Percentiles rank a stretch among this genome's conserved stretches.
These are phyloP conservation scores for Mayamaea pseudoterrestris DNA, from an alignment of 108 stramenopile species.

Conservation along the genomic window DNA sequence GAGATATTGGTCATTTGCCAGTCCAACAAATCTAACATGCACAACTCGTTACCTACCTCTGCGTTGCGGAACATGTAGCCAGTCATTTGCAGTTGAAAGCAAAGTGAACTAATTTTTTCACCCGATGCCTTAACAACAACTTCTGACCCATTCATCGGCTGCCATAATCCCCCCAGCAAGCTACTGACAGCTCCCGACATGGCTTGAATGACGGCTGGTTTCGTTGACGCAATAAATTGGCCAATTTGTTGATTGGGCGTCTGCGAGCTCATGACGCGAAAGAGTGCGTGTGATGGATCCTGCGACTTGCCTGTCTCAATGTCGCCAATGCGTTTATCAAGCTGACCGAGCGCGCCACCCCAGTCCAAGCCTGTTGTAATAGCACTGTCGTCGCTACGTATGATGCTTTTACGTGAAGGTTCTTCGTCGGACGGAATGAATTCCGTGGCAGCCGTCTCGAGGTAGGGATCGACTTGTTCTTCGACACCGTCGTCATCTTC, in stretches of 20 bases:
- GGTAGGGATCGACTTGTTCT: slow-evolving; percentile 31
- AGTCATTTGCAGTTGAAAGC: slow-evolving; percentile 85
- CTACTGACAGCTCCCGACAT: slow-evolving; percentile 65
- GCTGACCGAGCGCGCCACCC: slow-evolving; percentile 60
- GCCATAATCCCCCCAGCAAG: slow-evolving; percentile 64
- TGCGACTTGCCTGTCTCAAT: slow-evolving; percentile 42
- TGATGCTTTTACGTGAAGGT: neutral
- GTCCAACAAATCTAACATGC: no score
- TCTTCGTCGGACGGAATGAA: slow-evolving; percentile 20
- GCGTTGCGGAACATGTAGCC: slow-evolving; percentile 88
- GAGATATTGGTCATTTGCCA: no score
- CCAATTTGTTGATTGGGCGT: slow-evolving; percentile 67
- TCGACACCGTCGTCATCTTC: slow-evolving; percentile 45
- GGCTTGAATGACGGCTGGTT: slow-evolving; percentile 69
- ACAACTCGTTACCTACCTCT: no score
- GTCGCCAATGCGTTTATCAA: slow-evolving; percentile 51
- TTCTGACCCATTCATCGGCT: slow-evolving; percentile 56
- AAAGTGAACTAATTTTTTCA: slow-evolving; percentile 66
- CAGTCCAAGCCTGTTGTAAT: slow-evolving; percentile 41
- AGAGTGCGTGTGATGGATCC: slow-evolving; percentile 57
- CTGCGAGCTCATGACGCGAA: slow-evolving; percentile 50
- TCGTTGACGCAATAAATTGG: slow-evolving; percentile 51
- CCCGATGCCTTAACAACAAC: slow-evolving; percentile 54
- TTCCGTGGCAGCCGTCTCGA: slow-evolving; percentile 34
- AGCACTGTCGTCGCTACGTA: slow-evolving; percentile 1